Percentiles rank a stretch among this genome's conserved stretches.
phyloP scores from a whole-genome alignment of 2,329 filamentous ascomycete genomes.

The Apiospora hydei region DNA sequence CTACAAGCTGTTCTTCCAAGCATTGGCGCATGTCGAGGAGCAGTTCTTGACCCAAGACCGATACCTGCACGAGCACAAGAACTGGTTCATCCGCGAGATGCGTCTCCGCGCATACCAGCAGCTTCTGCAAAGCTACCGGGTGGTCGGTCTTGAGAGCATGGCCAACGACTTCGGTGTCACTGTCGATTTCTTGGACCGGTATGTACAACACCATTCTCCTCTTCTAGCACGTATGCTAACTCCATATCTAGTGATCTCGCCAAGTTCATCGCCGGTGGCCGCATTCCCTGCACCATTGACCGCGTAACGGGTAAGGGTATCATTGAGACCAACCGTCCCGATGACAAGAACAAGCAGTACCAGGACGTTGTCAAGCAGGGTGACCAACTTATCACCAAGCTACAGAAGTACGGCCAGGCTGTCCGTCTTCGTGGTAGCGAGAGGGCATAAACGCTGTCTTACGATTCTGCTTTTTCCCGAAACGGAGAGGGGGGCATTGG shows the following conservation, averaged over 20 bases:
- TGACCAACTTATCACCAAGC: conserved; percentile 96
- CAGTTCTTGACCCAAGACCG: conserved; percentile 93
- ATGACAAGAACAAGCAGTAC: conserved; percentile 99
- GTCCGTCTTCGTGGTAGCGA: conserved; percentile 94
- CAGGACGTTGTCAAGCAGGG: conserved; percentile 97
- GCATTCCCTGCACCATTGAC: conserved; percentile 96
- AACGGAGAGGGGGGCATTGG: neutral
- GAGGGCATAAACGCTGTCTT: conserved; percentile 67
- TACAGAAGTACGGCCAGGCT: conserved; percentile 98
- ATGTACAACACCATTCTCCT: conserved; percentile 45
- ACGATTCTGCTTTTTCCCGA: neutral
- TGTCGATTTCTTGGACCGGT: conserved; percentile 95
- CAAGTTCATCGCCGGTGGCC: conserved; percentile 93
- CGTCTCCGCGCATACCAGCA: conserved; percentile 95
- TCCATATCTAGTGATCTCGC: conserved; percentile 76
- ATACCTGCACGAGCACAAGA: conserved; percentile 93
- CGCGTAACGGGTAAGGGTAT: conserved; percentile 94
- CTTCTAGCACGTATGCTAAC: conserved; percentile 22
- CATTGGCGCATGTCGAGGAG: conserved; percentile 89
- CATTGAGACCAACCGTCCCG: conserved; percentile 96
- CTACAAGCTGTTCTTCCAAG: conserved; percentile 93
- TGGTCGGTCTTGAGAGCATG: conserved; percentile 97
- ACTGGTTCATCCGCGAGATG: conserved; percentile 99
- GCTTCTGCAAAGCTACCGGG: conserved; percentile 94
- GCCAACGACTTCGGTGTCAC: conserved; percentile 96